A percentile compares a stretch with the other conserved stretches of the same genome.
Evolutionary conservation across 73 alveolate genomes (phyloP).

Genomic region (Paramecium sexaurelia): DNA sequence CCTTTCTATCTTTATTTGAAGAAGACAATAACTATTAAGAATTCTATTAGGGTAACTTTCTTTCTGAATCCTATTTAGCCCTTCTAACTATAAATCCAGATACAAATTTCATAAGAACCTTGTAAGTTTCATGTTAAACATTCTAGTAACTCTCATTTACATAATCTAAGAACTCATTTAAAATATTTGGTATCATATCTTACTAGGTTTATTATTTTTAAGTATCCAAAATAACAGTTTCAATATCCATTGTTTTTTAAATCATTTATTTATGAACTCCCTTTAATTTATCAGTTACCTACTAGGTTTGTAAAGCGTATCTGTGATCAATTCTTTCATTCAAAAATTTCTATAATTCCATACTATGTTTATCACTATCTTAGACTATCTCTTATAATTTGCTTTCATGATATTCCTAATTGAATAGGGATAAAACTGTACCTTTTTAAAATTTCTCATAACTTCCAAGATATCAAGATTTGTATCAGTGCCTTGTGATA

Average conservation of each 20-base stretch:
- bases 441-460: conserved; percentile 1
- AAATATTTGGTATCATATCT: background rate
- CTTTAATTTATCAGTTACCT: background rate
- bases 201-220: background rate
- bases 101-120: conserved; percentile 8
- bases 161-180: background rate
- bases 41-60: background rate
- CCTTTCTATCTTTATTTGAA: background rate
- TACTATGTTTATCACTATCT: background rate
- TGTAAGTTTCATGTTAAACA: conserved; percentile 35
- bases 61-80: background rate
- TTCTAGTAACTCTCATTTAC: background rate
- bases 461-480: conserved; percentile 12
- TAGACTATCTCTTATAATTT: background rate
- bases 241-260: conserved; percentile 20
- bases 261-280: background rate
- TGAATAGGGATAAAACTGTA: background rate
- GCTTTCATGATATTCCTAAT: conserved; percentile 30
- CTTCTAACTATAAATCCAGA: background rate
- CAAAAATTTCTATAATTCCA: background rate
- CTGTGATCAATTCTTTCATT: background rate
- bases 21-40: background rate
- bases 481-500: conserved; percentile 38
- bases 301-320: background rate
- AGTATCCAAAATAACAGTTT: background rate